These are phyloP conservation scores for Leishmania braziliensis DNA, from an alignment of 208 protist genomes.

Conservation along the genomic window DNA sequence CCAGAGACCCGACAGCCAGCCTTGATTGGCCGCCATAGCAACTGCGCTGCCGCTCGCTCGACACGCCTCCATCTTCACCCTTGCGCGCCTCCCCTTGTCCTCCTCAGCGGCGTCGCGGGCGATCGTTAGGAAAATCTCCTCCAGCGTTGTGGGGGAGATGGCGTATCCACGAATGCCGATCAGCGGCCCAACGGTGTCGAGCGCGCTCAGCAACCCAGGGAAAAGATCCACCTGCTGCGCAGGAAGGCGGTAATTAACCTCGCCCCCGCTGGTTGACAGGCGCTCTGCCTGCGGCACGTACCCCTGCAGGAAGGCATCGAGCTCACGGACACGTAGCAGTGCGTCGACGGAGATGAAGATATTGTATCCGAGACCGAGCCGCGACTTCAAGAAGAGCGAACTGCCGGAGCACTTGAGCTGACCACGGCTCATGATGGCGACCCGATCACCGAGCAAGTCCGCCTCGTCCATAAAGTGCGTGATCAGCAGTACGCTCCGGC, in stretches of 20 bases:
- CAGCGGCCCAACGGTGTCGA: conserved; percentile 31
- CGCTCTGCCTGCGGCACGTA: conserved; percentile 28
- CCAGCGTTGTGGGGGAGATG: conserved; percentile 65
- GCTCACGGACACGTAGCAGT: conserved; percentile 16
- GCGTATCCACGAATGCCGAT: conserved; percentile 53
- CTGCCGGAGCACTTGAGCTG: conserved; percentile 65
- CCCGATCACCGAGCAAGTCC: conserved; percentile 89
- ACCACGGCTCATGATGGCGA: conserved; percentile 89
- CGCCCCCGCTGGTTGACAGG: conserved; percentile 23
- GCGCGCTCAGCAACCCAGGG: conserved; percentile 34
- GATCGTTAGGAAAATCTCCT: conserved; percentile 82
- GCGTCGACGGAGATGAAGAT: conserved; percentile 22
- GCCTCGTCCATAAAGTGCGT: conserved; percentile 97
- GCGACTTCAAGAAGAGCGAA: conserved; percentile 60
- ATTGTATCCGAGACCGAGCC: conserved; percentile 63
- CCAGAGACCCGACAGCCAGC: not conserved
- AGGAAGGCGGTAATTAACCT: conserved; percentile 52
- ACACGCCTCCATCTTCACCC: not conserved
- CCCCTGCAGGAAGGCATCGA: conserved; percentile 25
- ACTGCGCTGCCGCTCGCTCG: not conserved
- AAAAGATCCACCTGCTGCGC: conserved; percentile 25
- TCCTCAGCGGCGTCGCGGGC: conserved; percentile 23
- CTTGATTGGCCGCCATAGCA: not conserved
- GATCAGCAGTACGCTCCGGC: conserved; percentile 71
- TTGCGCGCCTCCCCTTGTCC: not conserved